These are phyloP conservation scores for Marchantia paleacea DNA, from an alignment of 225 moss, liverwort and hornwort genomes.

Conservation along the genomic window DNA sequence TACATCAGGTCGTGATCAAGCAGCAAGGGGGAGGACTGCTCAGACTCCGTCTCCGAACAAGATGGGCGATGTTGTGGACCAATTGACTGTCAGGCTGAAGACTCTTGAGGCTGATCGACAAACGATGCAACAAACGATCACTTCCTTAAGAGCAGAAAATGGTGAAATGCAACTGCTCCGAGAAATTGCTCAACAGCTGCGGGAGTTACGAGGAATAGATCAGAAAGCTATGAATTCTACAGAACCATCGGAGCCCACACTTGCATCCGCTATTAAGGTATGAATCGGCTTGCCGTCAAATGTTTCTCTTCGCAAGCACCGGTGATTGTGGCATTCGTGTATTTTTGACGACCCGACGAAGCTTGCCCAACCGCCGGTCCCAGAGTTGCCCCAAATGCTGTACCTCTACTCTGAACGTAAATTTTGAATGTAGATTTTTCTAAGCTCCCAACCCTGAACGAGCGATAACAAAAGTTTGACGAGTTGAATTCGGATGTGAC, in stretches of 20 bases:
- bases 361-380: not conserved
- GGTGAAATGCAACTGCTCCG: conserved; percentile 73
- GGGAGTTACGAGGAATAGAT: conserved; percentile 52
- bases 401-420: not conserved
- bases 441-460: not conserved
- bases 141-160: conserved; percentile 63
- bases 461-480: too few relatives aligned
- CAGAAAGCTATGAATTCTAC: conserved; percentile 25
- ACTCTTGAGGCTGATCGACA: conserved; percentile 71
- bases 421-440: not conserved
- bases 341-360: not conserved
- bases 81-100: conserved; percentile 55
- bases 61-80: conserved; percentile 36
- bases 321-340: not conserved
- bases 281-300: not conserved
- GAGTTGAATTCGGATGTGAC: not conserved
- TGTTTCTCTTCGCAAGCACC: not conserved
- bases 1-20: conserved; percentile 11
- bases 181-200: conserved; percentile 59
- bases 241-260: conserved; percentile 31
- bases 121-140: conserved; percentile 73
- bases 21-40: conserved; percentile 37
- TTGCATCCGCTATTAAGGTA: conserved; percentile 62
- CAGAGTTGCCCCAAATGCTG: not conserved
- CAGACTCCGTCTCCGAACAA: conserved; percentile 12